These are phyloP conservation scores for Lentinus brumalis DNA, from an alignment of 768 basidiomycete species.

Conservation along the genomic window DNA sequence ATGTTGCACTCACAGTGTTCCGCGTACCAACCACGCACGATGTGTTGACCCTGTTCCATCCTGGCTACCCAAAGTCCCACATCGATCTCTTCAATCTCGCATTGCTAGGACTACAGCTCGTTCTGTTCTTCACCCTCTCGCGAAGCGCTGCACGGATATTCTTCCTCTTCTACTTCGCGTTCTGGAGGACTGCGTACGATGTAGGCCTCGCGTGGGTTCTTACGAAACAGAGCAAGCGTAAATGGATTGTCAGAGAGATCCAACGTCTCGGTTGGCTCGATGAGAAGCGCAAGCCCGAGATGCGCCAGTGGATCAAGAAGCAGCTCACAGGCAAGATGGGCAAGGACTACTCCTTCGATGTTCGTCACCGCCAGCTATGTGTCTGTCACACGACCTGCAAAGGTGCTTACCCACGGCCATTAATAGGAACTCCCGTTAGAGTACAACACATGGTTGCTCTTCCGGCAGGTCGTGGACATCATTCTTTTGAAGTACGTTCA, in stretches of 20 bases:
- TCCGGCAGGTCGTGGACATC: conserved; percentile 93
- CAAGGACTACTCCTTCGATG: conserved; percentile 90
- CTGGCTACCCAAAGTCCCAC: conserved; percentile 82
- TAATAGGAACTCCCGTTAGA: conserved; percentile 82
- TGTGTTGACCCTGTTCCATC: conserved; percentile 85
- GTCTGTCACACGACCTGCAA: conserved; percentile 11
- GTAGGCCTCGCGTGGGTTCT: conserved; percentile 92
- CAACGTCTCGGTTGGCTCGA: conserved; percentile 90
- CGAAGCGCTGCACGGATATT: conserved; percentile 57
- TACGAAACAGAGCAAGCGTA: conserved; percentile 93
- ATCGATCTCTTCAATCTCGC: conserved; percentile 85
- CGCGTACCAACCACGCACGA: conserved; percentile 91
- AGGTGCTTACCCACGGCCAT: conserved; percentile 7
- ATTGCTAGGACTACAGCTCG: conserved; percentile 73
- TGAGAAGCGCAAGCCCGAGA: conserved; percentile 54
- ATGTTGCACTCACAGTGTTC: conserved; percentile 61
- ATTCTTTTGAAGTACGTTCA: conserved; percentile 87
- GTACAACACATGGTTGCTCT: conserved; percentile 96
- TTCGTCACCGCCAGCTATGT: conserved; percentile 39
- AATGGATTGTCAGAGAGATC: conserved; percentile 87
- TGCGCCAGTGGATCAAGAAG: conserved; percentile 81
- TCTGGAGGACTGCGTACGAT: conserved; percentile 93
- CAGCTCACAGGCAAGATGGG: conserved; percentile 95
- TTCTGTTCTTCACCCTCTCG: conserved; percentile 71
- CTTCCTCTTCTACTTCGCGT: conserved; percentile 88